Conservation (phyloP, 2,329 filamentous ascomycete genomes). For the Cercospora sesami region DNA sequence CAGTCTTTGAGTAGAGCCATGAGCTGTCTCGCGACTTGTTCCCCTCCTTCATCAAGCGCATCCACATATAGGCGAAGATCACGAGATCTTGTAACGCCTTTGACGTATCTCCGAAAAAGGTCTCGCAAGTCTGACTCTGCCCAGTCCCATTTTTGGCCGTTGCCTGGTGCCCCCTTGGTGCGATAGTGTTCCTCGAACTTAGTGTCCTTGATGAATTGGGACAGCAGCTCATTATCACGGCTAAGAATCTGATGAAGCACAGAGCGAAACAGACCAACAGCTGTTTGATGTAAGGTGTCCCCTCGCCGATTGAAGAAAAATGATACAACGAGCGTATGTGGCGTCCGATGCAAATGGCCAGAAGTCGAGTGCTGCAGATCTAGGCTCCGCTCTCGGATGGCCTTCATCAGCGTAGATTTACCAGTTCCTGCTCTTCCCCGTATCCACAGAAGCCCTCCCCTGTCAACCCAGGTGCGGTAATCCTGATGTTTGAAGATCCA, state of each 20-base stretch:
- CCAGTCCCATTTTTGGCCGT: background rate
- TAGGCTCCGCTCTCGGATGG: background rate
- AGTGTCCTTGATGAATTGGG: background rate
- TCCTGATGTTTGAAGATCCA: background rate
- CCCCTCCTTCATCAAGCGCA: background rate
- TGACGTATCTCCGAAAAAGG: background rate
- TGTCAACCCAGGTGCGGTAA: background rate
- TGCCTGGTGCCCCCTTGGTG: background rate
- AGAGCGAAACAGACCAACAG: background rate
- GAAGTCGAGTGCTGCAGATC: too few relatives aligned
- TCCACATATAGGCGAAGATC: background rate
- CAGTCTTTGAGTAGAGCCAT: background rate
- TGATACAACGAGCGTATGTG: background rate
- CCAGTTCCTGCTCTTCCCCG: background rate
- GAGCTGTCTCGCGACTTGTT: background rate
- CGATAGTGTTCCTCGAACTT: background rate
- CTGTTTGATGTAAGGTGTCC: background rate
- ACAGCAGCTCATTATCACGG: background rate
- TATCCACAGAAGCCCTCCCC: background rate
- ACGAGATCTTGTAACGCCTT: background rate
- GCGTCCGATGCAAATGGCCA: too few relatives aligned
- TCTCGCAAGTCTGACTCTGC: background rate
- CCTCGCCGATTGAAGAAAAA: background rate
- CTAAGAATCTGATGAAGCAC: background rate
- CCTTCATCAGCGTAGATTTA: background rate